phyloP scores from a whole-genome alignment of 345 rosid species.

The Excoecaria cochinchinensis region DNA sequence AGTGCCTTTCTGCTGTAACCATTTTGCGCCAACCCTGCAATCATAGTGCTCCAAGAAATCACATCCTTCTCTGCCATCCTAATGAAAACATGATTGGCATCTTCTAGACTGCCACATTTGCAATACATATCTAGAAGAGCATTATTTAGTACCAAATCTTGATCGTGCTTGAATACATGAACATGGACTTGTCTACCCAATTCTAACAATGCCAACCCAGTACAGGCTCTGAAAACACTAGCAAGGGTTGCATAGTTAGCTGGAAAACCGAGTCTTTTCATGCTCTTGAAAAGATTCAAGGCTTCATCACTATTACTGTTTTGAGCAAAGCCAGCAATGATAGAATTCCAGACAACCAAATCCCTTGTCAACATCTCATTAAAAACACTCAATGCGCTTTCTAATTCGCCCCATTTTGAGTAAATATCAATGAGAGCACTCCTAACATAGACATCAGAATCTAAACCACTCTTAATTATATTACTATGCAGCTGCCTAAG shows the following conservation, averaged over 20 bases:
- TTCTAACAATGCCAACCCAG: slow-evolving; percentile 56
- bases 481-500: slow-evolving; percentile 55
- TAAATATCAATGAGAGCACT: slow-evolving; percentile 67
- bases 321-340: slow-evolving; percentile 74
- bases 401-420: slow-evolving; percentile 53
- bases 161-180: slow-evolving; percentile 57
- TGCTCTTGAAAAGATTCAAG: slow-evolving; percentile 51
- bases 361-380: slow-evolving; percentile 57
- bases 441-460: slow-evolving; percentile 62
- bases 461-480: slow-evolving; percentile 56
- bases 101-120: slow-evolving; percentile 67
- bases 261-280: slow-evolving; percentile 58
- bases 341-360: slow-evolving; percentile 74
- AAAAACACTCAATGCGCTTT: slow-evolving; percentile 44
- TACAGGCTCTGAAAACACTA: slow-evolving; percentile 67
- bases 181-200: slow-evolving; percentile 72
- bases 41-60: slow-evolving; percentile 80
- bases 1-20: slow-evolving; percentile 67
- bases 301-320: slow-evolving; percentile 54
- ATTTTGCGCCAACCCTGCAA: slow-evolving; percentile 68
- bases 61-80: slow-evolving; percentile 60
- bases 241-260: slow-evolving; percentile 58
- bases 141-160: slow-evolving; percentile 61
- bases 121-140: slow-evolving; percentile 78
- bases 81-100: slow-evolving; percentile 45